These are phyloP conservation scores for Talaromyces adpressus DNA, from an alignment of 495 filamentous ascomycete species.

Conservation along the genomic window DNA sequence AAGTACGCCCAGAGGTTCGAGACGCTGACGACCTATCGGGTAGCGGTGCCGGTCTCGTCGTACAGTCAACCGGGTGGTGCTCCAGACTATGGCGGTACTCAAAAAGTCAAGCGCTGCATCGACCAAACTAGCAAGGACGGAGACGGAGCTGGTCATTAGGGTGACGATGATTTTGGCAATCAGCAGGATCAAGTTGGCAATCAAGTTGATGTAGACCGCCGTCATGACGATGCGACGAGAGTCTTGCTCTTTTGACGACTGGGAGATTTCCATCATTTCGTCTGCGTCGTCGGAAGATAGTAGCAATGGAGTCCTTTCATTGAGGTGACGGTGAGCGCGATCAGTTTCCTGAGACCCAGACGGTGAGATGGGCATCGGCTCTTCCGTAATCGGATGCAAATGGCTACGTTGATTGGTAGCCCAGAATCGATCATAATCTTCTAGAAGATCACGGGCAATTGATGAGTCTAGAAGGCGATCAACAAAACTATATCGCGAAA, in stretches of 20 bases:
- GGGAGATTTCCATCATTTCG: constrained; percentile 18
- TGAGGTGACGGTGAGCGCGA: constrained; percentile 67
- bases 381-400: constrained; percentile 17
- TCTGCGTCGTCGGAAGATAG: constrained; percentile 25
- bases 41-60: constrained; percentile 74
- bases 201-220: constrained; percentile 81
- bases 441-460: constrained; percentile 74
- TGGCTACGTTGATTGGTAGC: constrained; percentile 22
- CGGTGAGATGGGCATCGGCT: constrained; percentile 5
- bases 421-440: constrained; percentile 62
- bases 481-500: constrained; percentile 86
- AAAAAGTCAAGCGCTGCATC: constrained; percentile 86
- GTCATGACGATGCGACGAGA: constrained; percentile 49
- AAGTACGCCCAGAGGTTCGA: constrained; percentile 74
- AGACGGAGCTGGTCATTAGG: constrained; percentile 72
- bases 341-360: constrained; percentile 40
- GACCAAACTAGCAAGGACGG: constrained; percentile 81
- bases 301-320: constrained; percentile 62
- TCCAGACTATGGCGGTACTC: constrained; percentile 80
- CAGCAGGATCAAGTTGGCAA: constrained; percentile 74
- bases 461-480: constrained; percentile 87
- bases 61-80: constrained; percentile 66
- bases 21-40: constrained; percentile 68
- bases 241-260: constrained; percentile 25
- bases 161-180: constrained; percentile 76